phyloP scores from a whole-genome alignment of 2,329 filamentous ascomycete species.

The Diplocarpon rosae region DNA sequence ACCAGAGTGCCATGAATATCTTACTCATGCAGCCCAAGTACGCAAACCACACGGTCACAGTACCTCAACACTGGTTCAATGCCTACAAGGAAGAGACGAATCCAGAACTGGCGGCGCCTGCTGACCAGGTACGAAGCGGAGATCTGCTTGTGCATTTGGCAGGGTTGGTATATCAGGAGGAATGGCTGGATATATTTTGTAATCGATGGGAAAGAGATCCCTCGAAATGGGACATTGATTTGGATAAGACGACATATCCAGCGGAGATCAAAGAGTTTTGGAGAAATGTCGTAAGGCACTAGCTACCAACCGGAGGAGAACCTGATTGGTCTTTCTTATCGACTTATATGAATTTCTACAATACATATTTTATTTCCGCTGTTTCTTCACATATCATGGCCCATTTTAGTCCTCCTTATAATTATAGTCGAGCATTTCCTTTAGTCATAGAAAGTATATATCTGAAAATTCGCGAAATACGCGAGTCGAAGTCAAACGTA shows the following conservation, averaged over 20 bases:
- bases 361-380: no score
- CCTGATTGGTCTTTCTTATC: no score
- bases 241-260: neutral
- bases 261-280: neutral
- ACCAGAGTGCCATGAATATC: neutral
- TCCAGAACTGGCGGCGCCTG: neutral
- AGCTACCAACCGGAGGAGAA: no score
- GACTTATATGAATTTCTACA: no score
- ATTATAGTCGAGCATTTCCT: no score
- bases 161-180: neutral
- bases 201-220: neutral
- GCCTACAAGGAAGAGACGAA: neutral
- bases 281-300: neutral
- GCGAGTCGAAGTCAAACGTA: no score
- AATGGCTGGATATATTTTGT: neutral
- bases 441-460: no score
- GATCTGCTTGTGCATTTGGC: constrained; percentile 4
- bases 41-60: neutral
- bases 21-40: neutral
- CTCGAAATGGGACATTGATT: neutral
- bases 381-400: no score
- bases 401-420: no score
- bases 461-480: no score
- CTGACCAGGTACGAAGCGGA: neutral
- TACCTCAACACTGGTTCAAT: constrained; percentile 4